Percentiles rank a stretch among this genome's conserved stretches.
Evolutionary conservation across 2,329 filamentous ascomycete species (phyloP).

Genomic region (Aspergillus sp.): DNA sequence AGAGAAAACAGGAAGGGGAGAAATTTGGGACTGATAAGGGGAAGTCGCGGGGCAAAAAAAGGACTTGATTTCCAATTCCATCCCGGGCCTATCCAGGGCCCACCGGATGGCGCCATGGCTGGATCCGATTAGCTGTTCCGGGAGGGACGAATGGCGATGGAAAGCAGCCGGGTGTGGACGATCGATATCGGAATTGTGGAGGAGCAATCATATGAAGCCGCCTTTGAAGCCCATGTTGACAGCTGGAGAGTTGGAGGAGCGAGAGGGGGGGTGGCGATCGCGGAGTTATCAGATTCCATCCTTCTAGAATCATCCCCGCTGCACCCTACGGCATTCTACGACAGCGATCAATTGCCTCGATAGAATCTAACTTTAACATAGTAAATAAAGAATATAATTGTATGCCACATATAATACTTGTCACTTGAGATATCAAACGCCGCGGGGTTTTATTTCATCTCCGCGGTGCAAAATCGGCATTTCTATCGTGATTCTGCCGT

Average conservation of each 20-base stretch:
- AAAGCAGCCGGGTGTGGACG: not conserved
- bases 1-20: not conserved
- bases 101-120: slow-evolving; percentile 25
- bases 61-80: slow-evolving; percentile 16
- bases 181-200: slow-evolving; percentile 4
- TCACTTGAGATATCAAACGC: not conserved
- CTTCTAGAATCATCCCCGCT: not conserved
- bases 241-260: not conserved
- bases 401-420: too few species aligned
- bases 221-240: not conserved
- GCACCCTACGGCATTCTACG: not conserved
- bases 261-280: too few species aligned
- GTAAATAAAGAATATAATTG: too few species aligned
- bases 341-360: too few species aligned
- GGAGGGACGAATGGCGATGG: not conserved
- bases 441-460: not conserved
- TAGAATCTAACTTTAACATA: not conserved
- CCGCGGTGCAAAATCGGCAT: not conserved
- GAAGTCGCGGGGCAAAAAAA: slow-evolving; percentile 5
- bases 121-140: slow-evolving; percentile 12
- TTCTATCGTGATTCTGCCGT: not conserved
- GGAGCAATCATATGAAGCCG: not conserved
- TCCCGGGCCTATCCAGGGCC: not conserved
- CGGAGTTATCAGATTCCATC: not conserved
- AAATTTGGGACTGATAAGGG: slow-evolving; percentile 7